Base-by-base conservation (phyloP, 164 flowering plant genomes). In the Euptelea pleiosperma region DNA sequence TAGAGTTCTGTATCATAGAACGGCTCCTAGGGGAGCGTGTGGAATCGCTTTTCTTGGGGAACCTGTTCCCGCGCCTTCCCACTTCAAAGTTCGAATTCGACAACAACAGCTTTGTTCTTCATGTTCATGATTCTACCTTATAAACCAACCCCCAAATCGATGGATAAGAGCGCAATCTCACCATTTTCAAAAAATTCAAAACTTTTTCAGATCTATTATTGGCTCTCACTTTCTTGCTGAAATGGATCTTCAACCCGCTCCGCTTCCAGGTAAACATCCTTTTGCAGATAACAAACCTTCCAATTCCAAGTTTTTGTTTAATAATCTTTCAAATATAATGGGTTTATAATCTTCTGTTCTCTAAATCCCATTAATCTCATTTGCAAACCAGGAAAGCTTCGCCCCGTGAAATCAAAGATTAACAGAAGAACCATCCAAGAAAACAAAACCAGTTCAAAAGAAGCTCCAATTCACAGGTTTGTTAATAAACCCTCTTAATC, bases 231-330 rank as follows among this genome's bases (percentile, higher is more conserved):
- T 10, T 3, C 48, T 34, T 10, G 37, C 37, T 5, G 10, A 6
- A 44, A 44, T 44, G 48, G 48, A 44, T 44, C 48, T 19, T 44
- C 48, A 44, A 19, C n/a, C 48, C 48, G 19, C 48, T 44, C 48
- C 48, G 8, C 19, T 44, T 44, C 48, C 48, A 19, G 48, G 48
- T 16, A 44, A 44, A 2, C 25, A 34, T 34, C 37, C 10, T 6
- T 10, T 6, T 34, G 37, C 37, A 34, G 6, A 5, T 34, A n/a
- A n/a, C n/a, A n/a, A n/a, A n/a, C n/a, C n/a, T 34, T 34, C 10
- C 10, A 5, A 5, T 34, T 10, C 37, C 37, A 10, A 10, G 37
- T 5, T 10, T 34, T 34, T 34, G 37, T 34, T 34, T 34, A 34
- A 34, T 34, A 5, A 34, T 34, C 10, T 10, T 5, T 34, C 7